Evolutionary conservation across 1,284 basidiomycete species (phyloP), one percentile per base, ranked within the genome.

Genomic region (Ustilago sp.): DNA sequence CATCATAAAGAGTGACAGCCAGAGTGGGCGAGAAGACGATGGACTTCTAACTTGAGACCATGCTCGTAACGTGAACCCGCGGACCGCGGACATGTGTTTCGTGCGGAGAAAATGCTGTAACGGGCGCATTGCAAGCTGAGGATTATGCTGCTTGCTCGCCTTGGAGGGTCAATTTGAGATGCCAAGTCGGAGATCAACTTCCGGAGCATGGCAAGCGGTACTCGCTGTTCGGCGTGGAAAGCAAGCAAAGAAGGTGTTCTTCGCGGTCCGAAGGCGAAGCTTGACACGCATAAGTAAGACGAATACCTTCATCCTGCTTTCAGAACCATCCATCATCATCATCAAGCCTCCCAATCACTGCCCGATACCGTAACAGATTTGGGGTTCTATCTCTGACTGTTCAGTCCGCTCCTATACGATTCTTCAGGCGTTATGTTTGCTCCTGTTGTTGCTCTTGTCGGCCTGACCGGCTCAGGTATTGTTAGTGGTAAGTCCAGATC

Each of bases 391-490:
- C n/a, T 19, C n/a, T 7, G 19, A 19, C n/a, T 19, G 11, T 19
- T 45, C n/a, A 8, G 17, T 15, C 17, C 7, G 17, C 43, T 45
- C 8, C 17, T n/a, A 19, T 8, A 19, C 43, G 8, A 19, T 19
- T 8, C 43, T 8, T 15, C 43, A 19, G 7, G n/a, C 8, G 13
- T 19, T 39, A 71, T 71, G 68, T 19, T 55, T 48, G 63, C 59
- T 34, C 68, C 68, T 6, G 36, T 74, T 11, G 62, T 63, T 3
- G 72, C 72, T 6, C 17, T 69, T 13, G 67, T 74, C 11, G 72
- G 72, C 7, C 52, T 74, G 28, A 74, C 72, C 13, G 48, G 64
- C 35, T 62, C 72, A 3, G 72, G 67, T 36, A 52, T 74, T 4
- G 67, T 66, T 15, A 60, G 54, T 47, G 70, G 68, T 65, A 53